Base-by-base conservation (phyloP, 352 stramenopile species). In the Phytophthora pinifolia region DNA sequence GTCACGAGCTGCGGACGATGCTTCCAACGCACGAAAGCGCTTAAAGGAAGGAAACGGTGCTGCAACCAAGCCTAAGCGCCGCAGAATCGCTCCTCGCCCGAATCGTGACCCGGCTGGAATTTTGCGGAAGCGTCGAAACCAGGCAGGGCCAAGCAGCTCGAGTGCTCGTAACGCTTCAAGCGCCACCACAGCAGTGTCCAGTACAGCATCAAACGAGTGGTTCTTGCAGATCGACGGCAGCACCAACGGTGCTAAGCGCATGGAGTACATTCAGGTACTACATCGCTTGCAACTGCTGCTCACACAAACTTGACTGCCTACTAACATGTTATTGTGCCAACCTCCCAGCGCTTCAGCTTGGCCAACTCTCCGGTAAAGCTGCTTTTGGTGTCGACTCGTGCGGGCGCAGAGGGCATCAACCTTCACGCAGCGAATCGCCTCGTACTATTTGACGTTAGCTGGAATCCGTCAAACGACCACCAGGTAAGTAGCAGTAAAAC, bases 381-480 rank as follows among this genome's bases (percentile, higher is more conserved):
- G 12, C 62, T 94, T 22, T 64, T 94, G 10, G 76, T 94, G 22
- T 94, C 84, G 6, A 94, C 84, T 10, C 77, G 80, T 22, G 84
- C 84, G 46, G 84, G 84, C n/a, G 84, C 81, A 13, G 84, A 94
- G 63, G 89, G 89, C 15, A 91, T 97, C 46, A 97, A 97, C 61
- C 50, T 97, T 38, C 79, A 93, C 59, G 86, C 83, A n/a, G 88
- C 77, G 2, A 96, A 95, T 55, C 87, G 88, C 4, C 75, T 97
- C n/a, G 83, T 97, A 31, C 58, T 97, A 6, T 97, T 96, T 44
- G 88, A 97, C 42, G 86, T 94, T 42, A 95, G 87, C 62, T 97
- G 88, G 88, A 97, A 97, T 57, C 88, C 88, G 29, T 96, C 83
- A 3, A 88, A 94, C 34, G 88, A 97, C 54, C 87, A 96, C 54